Evolutionary conservation across 1,139 yeast species (phyloP).

Genomic region (Blastobotrys serpentis): DNA sequence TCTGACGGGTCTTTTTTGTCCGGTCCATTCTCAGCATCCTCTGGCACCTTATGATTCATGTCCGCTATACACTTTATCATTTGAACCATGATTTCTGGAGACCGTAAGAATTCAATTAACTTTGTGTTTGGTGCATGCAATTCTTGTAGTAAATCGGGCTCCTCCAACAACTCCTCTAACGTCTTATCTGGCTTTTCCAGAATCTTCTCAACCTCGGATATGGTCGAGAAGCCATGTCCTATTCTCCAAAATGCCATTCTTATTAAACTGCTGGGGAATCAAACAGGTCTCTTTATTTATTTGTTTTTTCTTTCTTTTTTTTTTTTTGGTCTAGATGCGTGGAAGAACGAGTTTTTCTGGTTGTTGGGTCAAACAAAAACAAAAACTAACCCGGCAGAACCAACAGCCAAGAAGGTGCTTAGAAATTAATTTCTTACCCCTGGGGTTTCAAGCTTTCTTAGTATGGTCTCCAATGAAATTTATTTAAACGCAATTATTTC

Average conservation of each 20-base stretch:
- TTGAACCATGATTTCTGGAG: constrained; percentile 62
- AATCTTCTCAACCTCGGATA: constrained; percentile 70
- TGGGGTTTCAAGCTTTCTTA: too few species aligned
- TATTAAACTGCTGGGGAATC: too few species aligned
- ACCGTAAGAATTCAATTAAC: constrained; percentile 75
- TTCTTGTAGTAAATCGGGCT: constrained; percentile 82
- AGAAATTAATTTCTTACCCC: too few species aligned
- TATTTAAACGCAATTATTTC: too few species aligned
- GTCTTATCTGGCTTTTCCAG: constrained; percentile 58
- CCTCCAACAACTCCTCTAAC: constrained; percentile 73
- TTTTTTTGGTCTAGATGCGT: neutral
- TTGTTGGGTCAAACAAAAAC: neutral
- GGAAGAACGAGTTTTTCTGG: neutral
- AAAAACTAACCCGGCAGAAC: neutral
- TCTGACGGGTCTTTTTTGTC: constrained; percentile 2
- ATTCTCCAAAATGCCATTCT: constrained; percentile 79
- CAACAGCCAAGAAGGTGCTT: neutral
- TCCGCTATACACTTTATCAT: constrained; percentile 68
- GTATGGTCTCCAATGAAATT: too few species aligned
- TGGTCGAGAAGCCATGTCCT: constrained; percentile 77
- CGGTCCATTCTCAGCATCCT: constrained; percentile 6
- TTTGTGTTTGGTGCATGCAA: constrained; percentile 77
- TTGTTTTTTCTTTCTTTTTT: neutral
- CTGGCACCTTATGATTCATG: constrained; percentile 25
- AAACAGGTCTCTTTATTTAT: neutral